A percentile compares a stretch with the other conserved stretches of the same genome.
phyloP scores from a whole-genome alignment of 208 protist species.

The Entamoeba invadens region DNA sequence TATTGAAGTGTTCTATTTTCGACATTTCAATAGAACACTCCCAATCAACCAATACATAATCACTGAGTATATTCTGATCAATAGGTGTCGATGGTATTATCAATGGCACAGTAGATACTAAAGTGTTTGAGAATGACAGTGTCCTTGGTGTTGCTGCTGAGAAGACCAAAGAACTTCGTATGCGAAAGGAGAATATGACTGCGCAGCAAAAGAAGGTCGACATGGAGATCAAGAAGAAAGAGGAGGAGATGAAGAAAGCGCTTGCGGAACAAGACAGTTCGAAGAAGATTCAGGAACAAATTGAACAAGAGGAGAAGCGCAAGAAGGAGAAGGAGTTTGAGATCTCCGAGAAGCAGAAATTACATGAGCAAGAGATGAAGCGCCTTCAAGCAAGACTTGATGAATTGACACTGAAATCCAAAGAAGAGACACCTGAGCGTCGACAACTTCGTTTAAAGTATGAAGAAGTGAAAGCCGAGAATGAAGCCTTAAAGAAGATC shows the following conservation, averaged over 20 bases:
- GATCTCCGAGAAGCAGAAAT: not conserved
- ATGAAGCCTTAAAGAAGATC: not conserved
- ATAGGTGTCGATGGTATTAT: not conserved
- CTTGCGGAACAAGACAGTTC: not conserved
- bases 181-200: not conserved
- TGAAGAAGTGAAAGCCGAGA: not conserved
- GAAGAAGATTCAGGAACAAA: not conserved
- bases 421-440: not conserved
- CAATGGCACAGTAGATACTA: not conserved
- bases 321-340: not conserved
- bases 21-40: too few relatives aligned
- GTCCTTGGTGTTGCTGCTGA: not conserved
- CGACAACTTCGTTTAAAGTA: not conserved
- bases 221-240: not conserved
- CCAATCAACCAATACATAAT: too few relatives aligned
- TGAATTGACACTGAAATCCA: not conserved
- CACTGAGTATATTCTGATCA: too few relatives aligned
- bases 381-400: not conserved
- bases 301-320: not conserved
- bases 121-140: not conserved
- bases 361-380: not conserved
- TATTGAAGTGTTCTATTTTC: too few relatives aligned
- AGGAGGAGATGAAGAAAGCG: not conserved
- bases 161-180: not conserved
- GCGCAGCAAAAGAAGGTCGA: not conserved